phyloP scores from a whole-genome alignment of 75 land plant species.

The Pseudotsuga menziesii region DNA sequence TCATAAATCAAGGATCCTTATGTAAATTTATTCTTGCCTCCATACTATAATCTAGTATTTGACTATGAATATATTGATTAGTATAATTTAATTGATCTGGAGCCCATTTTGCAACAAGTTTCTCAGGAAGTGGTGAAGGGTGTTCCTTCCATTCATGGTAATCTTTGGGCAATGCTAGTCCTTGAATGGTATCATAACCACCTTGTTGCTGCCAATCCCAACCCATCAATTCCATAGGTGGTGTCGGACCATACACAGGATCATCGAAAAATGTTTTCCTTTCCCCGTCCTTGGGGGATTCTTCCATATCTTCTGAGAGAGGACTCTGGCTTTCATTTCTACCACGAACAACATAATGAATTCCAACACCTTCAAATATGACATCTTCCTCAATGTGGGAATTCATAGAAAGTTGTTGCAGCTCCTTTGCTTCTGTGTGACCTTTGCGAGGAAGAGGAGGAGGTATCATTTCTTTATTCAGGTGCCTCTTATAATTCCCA shows the following conservation, averaged over 20 bases:
- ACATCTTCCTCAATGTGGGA: conserved; percentile 70
- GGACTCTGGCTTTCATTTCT: conserved; percentile 68
- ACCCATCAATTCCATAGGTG: conserved; percentile 50
- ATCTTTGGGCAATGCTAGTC: conserved; percentile 63
- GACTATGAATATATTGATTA: conserved; percentile 69
- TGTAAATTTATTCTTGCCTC: conserved; percentile 21
- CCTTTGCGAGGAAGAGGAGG: conserved; percentile 59
- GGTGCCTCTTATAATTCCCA: conserved; percentile 28
- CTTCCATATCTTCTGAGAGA: conserved; percentile 96
- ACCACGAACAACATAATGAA: conserved; percentile 64
- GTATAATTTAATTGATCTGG: conserved; percentile 66
- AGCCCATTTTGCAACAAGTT: conserved; percentile 57
- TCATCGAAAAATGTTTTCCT: conserved; percentile 70
- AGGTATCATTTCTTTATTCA: conserved; percentile 50
- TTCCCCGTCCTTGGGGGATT: conserved; percentile 79
- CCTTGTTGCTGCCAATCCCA: conserved; percentile 74
- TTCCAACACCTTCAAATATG: conserved; percentile 90
- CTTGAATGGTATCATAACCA: conserved; percentile 77
- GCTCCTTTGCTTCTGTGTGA: conserved; percentile 34
- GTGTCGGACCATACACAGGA: conserved; percentile 80
- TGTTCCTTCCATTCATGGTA: conserved; percentile 90
- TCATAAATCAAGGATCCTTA: conserved; percentile 87
- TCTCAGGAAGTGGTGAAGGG: conserved; percentile 48
- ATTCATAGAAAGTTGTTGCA: conserved; percentile 21
- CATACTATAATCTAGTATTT: conserved; percentile 39